Conservation (phyloP, 108 stramenopile genomes). For the Ochromonas danica region DNA sequence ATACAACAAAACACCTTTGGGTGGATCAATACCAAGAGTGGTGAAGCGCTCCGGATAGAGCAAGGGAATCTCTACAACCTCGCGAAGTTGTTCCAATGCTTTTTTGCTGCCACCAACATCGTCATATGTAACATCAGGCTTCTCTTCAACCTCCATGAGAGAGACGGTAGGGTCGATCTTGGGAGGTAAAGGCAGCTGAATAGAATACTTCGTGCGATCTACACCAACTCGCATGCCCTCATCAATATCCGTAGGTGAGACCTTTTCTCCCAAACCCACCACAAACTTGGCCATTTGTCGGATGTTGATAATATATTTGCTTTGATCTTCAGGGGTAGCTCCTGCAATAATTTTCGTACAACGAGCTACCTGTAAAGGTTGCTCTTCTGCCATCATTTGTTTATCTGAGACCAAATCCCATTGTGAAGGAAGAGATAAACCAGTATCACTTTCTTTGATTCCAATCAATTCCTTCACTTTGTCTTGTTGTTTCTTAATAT, state of each 20-base stretch:
- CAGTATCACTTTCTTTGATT: conserved; percentile 97
- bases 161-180: conserved; percentile 98
- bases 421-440: conserved; percentile 90
- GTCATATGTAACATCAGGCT: conserved; percentile 99
- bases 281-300: conserved; percentile 99
- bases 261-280: conserved; percentile 90
- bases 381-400: conserved; percentile 99
- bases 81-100: conserved; percentile 87
- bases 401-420: conserved; percentile 99
- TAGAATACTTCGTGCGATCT: conserved; percentile 81
- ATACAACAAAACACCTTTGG: conserved; percentile 71
- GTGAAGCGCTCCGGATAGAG: conserved; percentile 95
- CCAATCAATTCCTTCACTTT: conserved; percentile 96
- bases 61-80: conserved; percentile 88
- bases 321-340: conserved; percentile 60
- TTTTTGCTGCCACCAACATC: conserved; percentile 98
- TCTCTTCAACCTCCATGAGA: conserved; percentile 99
- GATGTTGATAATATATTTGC: conserved; percentile 98
- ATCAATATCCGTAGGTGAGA: conserved; percentile 98
- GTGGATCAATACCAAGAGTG: conserved; percentile 92
- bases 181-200: conserved; percentile 96
- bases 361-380: conserved; percentile 75
- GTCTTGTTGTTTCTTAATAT: conserved; percentile 88
- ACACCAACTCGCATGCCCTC: conserved; percentile 99
- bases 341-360: conserved; percentile 97